Evolutionary conservation across 768 basidiomycete species (phyloP), one percentile per base, ranked within the genome.

Genomic region (Boletus huronensis): DNA sequence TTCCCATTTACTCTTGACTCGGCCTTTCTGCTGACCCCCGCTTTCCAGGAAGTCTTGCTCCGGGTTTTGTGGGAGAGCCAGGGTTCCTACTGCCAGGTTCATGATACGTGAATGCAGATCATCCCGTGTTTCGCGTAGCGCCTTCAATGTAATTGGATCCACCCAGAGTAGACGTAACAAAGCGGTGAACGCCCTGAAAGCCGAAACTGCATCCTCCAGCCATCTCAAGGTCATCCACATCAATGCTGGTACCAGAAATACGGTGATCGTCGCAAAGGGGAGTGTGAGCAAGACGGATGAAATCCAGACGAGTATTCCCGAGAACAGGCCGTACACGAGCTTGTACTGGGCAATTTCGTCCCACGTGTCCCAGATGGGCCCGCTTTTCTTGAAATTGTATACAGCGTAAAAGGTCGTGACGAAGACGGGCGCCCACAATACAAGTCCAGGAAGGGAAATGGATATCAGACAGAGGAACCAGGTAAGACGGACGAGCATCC

Each of bases 211-310:
- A 60, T 94, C 93, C 66, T 95, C 93, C 38, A 90, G 75, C 90
- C 91, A 94, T 48, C 93, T 83, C 55, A 95, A 75, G 17, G 88
- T 81, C 75, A 93, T 84, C 92, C 93, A 95, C 93, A 94, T 93
- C 59, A 86, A 63, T 5, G 78, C 75, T 3, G 91, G 92, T 6
- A 92, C 79, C 28, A 83, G 63, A 48, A 85, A 64, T 26, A 78
- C 63, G 5, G 87, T 87, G 51, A 90, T 64, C 10, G 70, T 64
- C 8, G 82, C 77, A 58, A 88, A 69, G 3, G 84, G 88, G 61
- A 88, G 75, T 0, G 89, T 90, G 39, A 85, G 34, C 34, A 84
- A 34, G 28, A 83, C 72, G 13, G 79, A 71, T 17, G 68, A 55
- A 32, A 77, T 50, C 82, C 89, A 92, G 29, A 92, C 88, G 49